Evolutionary conservation across 2,329 filamentous ascomycete genomes (phyloP).

Genomic region (Orbilia brochopaga): DNA sequence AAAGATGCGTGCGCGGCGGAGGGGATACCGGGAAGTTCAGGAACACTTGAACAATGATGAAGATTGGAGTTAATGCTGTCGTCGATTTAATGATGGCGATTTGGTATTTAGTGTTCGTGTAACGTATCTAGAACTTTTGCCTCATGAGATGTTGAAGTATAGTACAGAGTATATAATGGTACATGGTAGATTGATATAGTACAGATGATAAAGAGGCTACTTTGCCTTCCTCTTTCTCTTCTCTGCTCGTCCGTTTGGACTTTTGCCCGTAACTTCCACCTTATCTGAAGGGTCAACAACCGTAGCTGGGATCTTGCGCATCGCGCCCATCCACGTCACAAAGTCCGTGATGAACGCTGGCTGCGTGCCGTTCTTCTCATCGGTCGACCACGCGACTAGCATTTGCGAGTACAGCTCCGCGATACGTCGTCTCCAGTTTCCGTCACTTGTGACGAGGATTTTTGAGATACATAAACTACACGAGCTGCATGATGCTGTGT

Average conservation of each 20-base stretch:
- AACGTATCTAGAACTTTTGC: too few species aligned
- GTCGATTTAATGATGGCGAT: background rate
- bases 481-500: slow-evolving; percentile 36
- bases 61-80: slow-evolving; percentile 25
- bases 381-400: slow-evolving; percentile 38
- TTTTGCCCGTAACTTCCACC: slow-evolving; percentile 30
- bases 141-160: too few species aligned
- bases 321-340: slow-evolving; percentile 46
- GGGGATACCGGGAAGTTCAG: slow-evolving; percentile 30
- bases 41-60: slow-evolving; percentile 16
- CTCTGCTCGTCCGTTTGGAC: slow-evolving; percentile 7
- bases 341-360: slow-evolving; percentile 42
- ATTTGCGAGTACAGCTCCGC: slow-evolving; percentile 34
- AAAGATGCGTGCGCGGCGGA: slow-evolving; percentile 11
- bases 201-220: slow-evolving; percentile 2
- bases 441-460: slow-evolving; percentile 21
- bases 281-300: slow-evolving; percentile 6
- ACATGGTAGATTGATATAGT: slow-evolving; percentile 2
- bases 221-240: slow-evolving; percentile 42
- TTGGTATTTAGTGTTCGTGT: background rate
- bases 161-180: slow-evolving; percentile 1
- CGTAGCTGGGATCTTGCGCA: slow-evolving; percentile 26
- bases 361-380: slow-evolving; percentile 32
- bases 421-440: slow-evolving; percentile 26
- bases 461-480: slow-evolving; percentile 42